Conservation (phyloP, 352 stramenopile species). For the Pythium sukuiense region DNA sequence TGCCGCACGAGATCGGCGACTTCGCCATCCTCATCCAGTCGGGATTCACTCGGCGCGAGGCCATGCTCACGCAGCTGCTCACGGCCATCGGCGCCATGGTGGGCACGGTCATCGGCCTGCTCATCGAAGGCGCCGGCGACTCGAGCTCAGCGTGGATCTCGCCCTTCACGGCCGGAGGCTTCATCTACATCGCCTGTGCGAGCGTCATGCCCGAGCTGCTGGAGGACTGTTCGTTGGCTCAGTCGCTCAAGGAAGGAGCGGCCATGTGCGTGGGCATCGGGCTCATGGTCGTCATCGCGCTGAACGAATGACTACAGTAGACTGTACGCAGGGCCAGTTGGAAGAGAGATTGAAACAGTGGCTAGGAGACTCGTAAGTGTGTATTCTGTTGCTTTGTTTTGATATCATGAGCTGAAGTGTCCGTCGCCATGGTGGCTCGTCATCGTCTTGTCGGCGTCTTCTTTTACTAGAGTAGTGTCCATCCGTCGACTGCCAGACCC, state of each 20-base stretch:
- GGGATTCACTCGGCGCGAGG: conserved; percentile 86
- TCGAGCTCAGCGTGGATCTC: conserved; percentile 80
- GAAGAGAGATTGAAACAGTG: neutral
- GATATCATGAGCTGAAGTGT: neutral
- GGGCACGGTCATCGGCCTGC: conserved; percentile 84
- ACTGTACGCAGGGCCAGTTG: neutral
- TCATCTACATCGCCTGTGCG: conserved; percentile 92
- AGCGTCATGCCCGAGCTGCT: conserved; percentile 92
- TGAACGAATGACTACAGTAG: conserved; percentile 63
- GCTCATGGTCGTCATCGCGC: conserved; percentile 79
- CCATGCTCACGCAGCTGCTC: conserved; percentile 89
- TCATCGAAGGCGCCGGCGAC: conserved; percentile 70
- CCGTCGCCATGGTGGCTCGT: neutral
- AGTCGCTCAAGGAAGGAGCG: conserved; percentile 67
- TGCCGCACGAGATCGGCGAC: conserved; percentile 92
- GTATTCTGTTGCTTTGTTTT: conserved; percentile 5
- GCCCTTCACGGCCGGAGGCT: conserved; percentile 86
- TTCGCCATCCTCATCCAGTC: conserved; percentile 91
- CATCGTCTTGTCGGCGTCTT: neutral
- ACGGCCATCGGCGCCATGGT: conserved; percentile 91
- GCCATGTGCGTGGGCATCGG: conserved; percentile 72
- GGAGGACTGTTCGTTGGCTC: conserved; percentile 72
- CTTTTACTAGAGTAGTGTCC: neutral
- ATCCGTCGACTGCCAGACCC: neutral
- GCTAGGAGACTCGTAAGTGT: neutral